These are phyloP conservation scores for Lolium multiflorum DNA, from an alignment of 176 grass and related monocot species.

Conservation along the genomic window DNA sequence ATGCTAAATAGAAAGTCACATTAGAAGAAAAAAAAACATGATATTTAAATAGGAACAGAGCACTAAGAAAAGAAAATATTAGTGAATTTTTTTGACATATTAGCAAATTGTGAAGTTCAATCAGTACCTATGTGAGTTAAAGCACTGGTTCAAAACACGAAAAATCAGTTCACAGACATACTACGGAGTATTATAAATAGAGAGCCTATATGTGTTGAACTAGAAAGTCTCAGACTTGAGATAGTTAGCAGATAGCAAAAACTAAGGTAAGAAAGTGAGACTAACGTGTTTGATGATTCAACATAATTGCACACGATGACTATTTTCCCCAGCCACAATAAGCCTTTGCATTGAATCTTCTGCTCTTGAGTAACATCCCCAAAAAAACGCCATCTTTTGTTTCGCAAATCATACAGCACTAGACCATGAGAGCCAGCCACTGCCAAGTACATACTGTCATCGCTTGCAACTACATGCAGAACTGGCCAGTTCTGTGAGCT, in stretches of 20 bases:
- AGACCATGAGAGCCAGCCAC: slow-evolving; percentile 86
- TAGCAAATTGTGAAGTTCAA: slow-evolving; percentile 9
- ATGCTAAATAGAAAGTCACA: slow-evolving; percentile 41
- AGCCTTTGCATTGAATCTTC: slow-evolving; percentile 98
- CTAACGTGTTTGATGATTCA: slow-evolving; percentile 85
- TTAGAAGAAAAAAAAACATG: slow-evolving; percentile 15
- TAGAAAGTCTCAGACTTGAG: slow-evolving; percentile 3
- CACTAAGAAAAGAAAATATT: slow-evolving; percentile 19
- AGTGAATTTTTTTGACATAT: slow-evolving; percentile 9
- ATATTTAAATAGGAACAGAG: not conserved
- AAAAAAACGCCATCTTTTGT: slow-evolving; percentile 98
- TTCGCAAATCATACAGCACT: slow-evolving; percentile 84
- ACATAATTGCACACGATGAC: slow-evolving; percentile 95
- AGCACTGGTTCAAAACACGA: not conserved
- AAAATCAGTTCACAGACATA: slow-evolving; percentile 5
- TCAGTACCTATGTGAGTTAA: slow-evolving; percentile 30
- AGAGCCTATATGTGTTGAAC: not conserved
- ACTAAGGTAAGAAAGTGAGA: slow-evolving; percentile 32
- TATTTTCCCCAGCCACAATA: slow-evolving; percentile 94
- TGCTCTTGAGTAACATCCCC: slow-evolving; percentile 99
- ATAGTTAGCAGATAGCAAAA: slow-evolving; percentile 20
- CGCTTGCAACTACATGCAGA: slow-evolving; percentile 89
- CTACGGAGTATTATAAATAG: slow-evolving; percentile 13
- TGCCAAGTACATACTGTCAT: slow-evolving; percentile 93
- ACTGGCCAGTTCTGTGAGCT: slow-evolving; percentile 98